phyloP scores from a whole-genome alignment of 2,329 filamentous ascomycete species.

The Juglanconis juglandina region DNA sequence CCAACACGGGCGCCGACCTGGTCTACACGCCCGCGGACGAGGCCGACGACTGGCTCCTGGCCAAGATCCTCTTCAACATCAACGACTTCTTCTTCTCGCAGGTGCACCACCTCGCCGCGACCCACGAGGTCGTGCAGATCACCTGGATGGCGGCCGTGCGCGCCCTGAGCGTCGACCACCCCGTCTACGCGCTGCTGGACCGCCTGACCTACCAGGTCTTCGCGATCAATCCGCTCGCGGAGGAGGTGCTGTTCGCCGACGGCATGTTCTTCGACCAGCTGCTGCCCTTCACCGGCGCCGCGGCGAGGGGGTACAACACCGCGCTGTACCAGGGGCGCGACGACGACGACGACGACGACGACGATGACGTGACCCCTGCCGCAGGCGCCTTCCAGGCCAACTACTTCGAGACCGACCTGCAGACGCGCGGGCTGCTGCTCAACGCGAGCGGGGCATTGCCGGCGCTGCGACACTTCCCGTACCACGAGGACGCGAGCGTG shows the following conservation, averaged over 20 bases:
- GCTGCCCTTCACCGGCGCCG: constrained; percentile 27
- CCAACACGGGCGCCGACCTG: constrained; percentile 38
- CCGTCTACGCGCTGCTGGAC: constrained; percentile 36
- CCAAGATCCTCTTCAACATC: constrained; percentile 45
- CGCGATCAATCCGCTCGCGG: constrained; percentile 26
- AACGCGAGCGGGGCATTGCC: constrained; percentile 18
- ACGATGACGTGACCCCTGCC: neutral
- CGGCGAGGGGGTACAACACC: constrained; percentile 25
- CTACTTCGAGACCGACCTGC: constrained; percentile 36
- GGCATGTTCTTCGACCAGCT: constrained; percentile 29
- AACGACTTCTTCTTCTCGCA: constrained; percentile 44
- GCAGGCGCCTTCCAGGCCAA: constrained; percentile 33
- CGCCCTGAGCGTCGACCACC: constrained; percentile 42
- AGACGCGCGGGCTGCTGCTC: constrained; percentile 38
- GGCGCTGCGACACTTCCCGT: constrained; percentile 32
- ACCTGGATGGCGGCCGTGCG: constrained; percentile 41
- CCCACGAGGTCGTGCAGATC: constrained; percentile 40
- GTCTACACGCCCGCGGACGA: constrained; percentile 44
- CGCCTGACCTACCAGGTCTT: constrained; percentile 30
- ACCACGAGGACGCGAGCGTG: constrained; percentile 37
- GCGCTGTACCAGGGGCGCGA: constrained; percentile 23
- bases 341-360: no score
- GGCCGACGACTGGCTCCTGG: constrained; percentile 45
- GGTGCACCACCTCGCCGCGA: constrained; percentile 38
- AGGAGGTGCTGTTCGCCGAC: constrained; percentile 22